phyloP scores from a whole-genome alignment of 2,329 filamentous ascomycete species.

The Colletotrichum aenigma region DNA sequence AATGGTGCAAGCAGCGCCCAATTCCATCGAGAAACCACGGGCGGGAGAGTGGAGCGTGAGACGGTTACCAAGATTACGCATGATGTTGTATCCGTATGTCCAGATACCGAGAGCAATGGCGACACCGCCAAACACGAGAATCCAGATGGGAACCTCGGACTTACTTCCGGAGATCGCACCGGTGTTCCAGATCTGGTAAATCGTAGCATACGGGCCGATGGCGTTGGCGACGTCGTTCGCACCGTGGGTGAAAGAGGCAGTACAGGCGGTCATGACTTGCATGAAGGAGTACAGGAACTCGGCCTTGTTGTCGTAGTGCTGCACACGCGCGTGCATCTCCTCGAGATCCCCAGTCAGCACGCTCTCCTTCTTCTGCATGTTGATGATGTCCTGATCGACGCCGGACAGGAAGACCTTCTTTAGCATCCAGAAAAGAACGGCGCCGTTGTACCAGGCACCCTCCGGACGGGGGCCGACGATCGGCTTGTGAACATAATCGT shows the following conservation, averaged over 20 bases:
- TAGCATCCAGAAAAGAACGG: conserved; percentile 42
- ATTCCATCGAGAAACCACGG: conserved; percentile 52
- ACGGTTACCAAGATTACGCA: conserved; percentile 62
- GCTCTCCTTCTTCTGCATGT: conserved; percentile 33
- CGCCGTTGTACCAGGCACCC: conserved; percentile 41
- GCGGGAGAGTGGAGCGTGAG: conserved; percentile 62
- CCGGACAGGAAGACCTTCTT: conserved; percentile 48
- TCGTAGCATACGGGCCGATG: conserved; percentile 66
- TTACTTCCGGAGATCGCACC: conserved; percentile 45
- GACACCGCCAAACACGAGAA: conserved; percentile 45
- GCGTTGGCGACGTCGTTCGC: conserved; percentile 71
- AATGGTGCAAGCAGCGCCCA: conserved; percentile 63
- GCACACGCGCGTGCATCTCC: conserved; percentile 59
- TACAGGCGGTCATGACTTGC: conserved; percentile 64
- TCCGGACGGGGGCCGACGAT: conserved; percentile 36
- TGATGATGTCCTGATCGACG: conserved; percentile 36
- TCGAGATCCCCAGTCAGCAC: conserved; percentile 57
- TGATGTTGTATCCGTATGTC: conserved; percentile 61
- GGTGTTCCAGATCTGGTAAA: conserved; percentile 63
- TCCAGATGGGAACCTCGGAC: conserved; percentile 62
- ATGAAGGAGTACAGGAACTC: conserved; percentile 67
- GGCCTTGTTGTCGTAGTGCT: conserved; percentile 65
- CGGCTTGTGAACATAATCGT: conserved; percentile 19
- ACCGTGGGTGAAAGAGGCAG: conserved; percentile 69
- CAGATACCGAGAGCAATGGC: conserved; percentile 49